Base-by-base conservation (phyloP, 2,329 filamentous ascomycete genomes). In the Cladosporium austrohemisphaericum region DNA sequence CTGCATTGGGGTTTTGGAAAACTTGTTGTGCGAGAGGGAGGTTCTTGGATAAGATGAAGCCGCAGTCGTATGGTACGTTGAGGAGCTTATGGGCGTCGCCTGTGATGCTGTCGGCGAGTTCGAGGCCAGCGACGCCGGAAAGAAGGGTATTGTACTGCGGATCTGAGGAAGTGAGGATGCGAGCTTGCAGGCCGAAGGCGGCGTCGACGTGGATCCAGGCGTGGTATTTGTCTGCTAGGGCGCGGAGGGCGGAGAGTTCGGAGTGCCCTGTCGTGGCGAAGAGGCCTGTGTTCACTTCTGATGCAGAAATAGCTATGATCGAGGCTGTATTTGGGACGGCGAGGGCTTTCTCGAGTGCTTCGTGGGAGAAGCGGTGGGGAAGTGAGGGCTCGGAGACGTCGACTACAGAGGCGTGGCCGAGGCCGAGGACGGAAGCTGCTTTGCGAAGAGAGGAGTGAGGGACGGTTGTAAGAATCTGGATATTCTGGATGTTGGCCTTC, bases 61-160 rank as follows among this genome's bases (percentile, higher is more conserved):
- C 92, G 60, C 85, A 91, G 67, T 96, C 92, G 60, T 96, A 96
- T 0, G 92, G 91, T 37, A 95, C 89, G 58, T 96, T 96, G 53
- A 97, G 77, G n/a, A 95, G 71, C 64, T 96, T 96, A 68, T 97
- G 92, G 0, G 80, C 86, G 61, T 96, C 91, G 2, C 86, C 84
- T 0, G 88, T 84, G 57, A 96, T 90, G 43, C 88, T 94, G 64
- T 96, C 89, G 3, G 87, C 89, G 2, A 95, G 73, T 53, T 95
- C 85, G 10, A 96, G 67, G 1, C 87, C 88, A 3, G 78, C 75
- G 1, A 70, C 70, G 70, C 76, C 52, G 68, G 75, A 28, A 64
- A 68, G 51, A 69, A 81, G 53, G 81, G 63, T 38, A 52, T 69
- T 63, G 62, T 86, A 90, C 49, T 84, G 77, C 8, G 51, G 28